These are phyloP conservation scores for Ceriops decandra DNA, from an alignment of 345 rosid genomes.

Conservation along the genomic window DNA sequence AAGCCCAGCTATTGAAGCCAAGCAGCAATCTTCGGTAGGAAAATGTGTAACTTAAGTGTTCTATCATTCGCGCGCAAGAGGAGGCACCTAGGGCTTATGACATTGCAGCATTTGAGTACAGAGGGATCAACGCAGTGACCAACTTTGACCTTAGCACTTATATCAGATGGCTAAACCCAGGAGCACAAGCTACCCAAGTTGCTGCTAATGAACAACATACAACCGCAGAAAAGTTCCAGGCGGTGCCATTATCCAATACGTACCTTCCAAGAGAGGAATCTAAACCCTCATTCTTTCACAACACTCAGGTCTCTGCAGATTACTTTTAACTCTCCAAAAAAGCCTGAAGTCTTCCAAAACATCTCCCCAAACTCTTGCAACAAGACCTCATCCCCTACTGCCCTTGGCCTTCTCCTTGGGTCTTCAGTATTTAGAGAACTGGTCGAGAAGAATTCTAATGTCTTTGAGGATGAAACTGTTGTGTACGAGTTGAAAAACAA, in stretches of 20 bases:
- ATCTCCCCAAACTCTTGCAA: slow-evolving; percentile 15
- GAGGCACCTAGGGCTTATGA: slow-evolving; percentile 53
- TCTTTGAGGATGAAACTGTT: slow-evolving; percentile 26
- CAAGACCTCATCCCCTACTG: slow-evolving; percentile 46
- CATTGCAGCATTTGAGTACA: slow-evolving; percentile 49
- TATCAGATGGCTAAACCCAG: slow-evolving; percentile 50
- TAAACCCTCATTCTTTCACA: slow-evolving; percentile 22
- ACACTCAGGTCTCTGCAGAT: slow-evolving; percentile 23
- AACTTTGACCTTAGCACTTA: slow-evolving; percentile 51
- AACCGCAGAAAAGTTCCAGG: slow-evolving; percentile 14
- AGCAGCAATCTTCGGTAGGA: background rate
- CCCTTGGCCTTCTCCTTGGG: slow-evolving; percentile 51
- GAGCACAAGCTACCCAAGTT: slow-evolving; percentile 14
- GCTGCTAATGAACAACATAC: slow-evolving; percentile 22
- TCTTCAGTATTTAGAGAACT: slow-evolving; percentile 54
- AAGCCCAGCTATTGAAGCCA: background rate
- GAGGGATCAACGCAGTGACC: slow-evolving; percentile 54
- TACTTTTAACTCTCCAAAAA: slow-evolving; percentile 16
- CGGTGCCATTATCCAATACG: slow-evolving; percentile 14
- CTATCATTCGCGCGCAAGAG: slow-evolving; percentile 24
- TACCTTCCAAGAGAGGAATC: slow-evolving; percentile 32
- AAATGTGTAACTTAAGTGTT: background rate
- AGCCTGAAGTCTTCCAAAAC: slow-evolving; percentile 26
- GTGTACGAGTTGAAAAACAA: background rate
- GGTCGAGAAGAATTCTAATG: slow-evolving; percentile 45